Percentiles rank a stretch among this genome's conserved stretches.
phyloP scores from a whole-genome alignment of 805 yeast genomes.

The Cyberlindnera petersonii region DNA sequence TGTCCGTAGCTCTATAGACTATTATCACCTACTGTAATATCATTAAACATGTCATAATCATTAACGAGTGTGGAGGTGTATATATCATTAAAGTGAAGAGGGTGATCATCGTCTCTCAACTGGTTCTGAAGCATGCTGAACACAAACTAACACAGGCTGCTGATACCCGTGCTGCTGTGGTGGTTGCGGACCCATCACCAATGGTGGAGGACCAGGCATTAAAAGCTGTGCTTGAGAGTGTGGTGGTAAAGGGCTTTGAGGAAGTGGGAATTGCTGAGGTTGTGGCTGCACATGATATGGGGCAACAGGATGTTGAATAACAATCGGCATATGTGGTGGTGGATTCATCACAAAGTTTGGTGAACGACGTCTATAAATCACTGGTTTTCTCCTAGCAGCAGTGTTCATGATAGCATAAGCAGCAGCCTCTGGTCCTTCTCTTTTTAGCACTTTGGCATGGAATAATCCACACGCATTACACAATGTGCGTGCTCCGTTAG shows the following conservation, averaged over 20 bases:
- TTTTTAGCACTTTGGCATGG: conserved; percentile 62
- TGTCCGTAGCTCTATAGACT: too few relatives aligned
- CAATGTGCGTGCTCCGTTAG: conserved; percentile 67
- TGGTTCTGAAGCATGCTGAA: too few relatives aligned
- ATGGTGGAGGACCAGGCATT: not conserved
- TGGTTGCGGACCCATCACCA: not conserved
- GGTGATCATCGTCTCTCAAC: too few relatives aligned
- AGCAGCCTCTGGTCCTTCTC: conserved; percentile 29
- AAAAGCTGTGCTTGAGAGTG: not conserved
- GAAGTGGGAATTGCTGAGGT: not conserved
- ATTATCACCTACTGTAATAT: too few relatives aligned
- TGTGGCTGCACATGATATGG: not conserved
- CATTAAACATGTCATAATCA: too few relatives aligned
- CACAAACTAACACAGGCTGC: too few relatives aligned
- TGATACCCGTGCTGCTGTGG: not conserved
- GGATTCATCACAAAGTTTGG: not conserved
- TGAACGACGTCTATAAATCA: not conserved
- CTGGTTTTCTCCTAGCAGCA: not conserved
- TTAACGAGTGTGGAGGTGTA: too few relatives aligned
- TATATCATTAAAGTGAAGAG: too few relatives aligned
- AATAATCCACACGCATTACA: conserved; percentile 84
- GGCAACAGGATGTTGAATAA: not conserved
- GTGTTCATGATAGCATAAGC: conserved; percentile 21
- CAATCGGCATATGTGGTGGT: not conserved
- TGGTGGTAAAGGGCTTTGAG: not conserved